Percentiles rank a stretch among this genome's conserved stretches.
These are phyloP conservation scores for Croton laevigatus DNA, from an alignment of 441 rosid genomes.

Conservation along the genomic window DNA sequence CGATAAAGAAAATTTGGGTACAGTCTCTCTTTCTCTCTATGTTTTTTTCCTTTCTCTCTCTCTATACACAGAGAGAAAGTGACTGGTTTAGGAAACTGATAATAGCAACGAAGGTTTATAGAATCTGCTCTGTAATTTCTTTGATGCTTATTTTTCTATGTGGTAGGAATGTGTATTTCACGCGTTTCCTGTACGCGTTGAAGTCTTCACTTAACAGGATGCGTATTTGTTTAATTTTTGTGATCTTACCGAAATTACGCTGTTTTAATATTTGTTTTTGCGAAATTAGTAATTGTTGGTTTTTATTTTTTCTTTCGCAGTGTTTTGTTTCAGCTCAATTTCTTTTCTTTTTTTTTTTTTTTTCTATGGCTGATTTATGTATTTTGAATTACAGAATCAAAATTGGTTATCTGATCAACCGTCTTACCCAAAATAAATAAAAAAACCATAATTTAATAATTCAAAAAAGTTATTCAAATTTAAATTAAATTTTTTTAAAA, in stretches of 20 bases:
- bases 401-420: too few species aligned
- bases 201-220: background rate
- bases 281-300: background rate
- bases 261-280: background rate
- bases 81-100: background rate
- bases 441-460: too few species aligned
- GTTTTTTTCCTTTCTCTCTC: background rate
- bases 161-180: background rate
- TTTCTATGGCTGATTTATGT: too few species aligned
- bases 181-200: background rate
- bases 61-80: conserved; percentile 3
- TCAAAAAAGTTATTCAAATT: too few species aligned
- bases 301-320: too few species aligned
- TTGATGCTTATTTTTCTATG: background rate
- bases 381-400: too few species aligned
- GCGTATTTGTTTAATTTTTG: conserved; percentile 12
- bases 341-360: too few species aligned
- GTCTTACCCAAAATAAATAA: too few species aligned
- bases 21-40: background rate
- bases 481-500: too few species aligned
- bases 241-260: conserved; percentile 23
- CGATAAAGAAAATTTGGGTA: background rate
- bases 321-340: too few species aligned
- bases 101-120: background rate
- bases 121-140: background rate